A percentile compares a stretch with the other conserved stretches of the same genome.
phyloP scores from a whole-genome alignment of 1,139 yeast species.

The Suhomyces taliae region DNA sequence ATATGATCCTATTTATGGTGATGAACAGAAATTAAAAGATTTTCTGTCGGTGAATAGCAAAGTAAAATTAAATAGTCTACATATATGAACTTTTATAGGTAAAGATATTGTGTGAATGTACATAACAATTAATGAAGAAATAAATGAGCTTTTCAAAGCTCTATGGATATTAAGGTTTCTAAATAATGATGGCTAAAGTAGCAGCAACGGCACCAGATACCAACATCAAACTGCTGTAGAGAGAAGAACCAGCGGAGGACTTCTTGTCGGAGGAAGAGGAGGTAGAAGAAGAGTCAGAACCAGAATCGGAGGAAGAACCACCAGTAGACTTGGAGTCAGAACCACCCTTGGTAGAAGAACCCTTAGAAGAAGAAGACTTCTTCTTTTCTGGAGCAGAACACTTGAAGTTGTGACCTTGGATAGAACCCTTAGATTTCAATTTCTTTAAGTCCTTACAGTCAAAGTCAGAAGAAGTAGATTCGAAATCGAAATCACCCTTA shows the following conservation, averaged over 20 bases:
- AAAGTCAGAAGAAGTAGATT: slow-evolving; percentile 40
- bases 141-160: background rate
- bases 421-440: slow-evolving; percentile 33
- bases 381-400: slow-evolving; percentile 38
- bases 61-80: background rate
- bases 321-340: slow-evolving; percentile 15
- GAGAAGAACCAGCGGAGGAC: slow-evolving; percentile 19
- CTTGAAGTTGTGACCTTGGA: slow-evolving; percentile 48
- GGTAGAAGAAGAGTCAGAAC: slow-evolving; percentile 14
- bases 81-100: no score
- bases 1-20: no score
- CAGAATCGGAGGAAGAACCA: slow-evolving; percentile 11
- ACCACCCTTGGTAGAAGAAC: slow-evolving; percentile 18
- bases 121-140: slow-evolving; percentile 1
- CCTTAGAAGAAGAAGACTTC: slow-evolving; percentile 14
- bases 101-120: background rate
- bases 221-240: slow-evolving; percentile 11
- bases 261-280: slow-evolving; percentile 11
- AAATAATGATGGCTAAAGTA: slow-evolving; percentile 22
- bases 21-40: no score
- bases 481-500: slow-evolving; percentile 45
- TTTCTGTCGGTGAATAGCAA: background rate
- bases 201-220: slow-evolving; percentile 21
- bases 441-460: slow-evolving; percentile 38
- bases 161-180: slow-evolving; percentile 2